A percentile compares a stretch with the other conserved stretches of the same genome.
phyloP scores from a whole-genome alignment of 768 basidiomycete species.

The Hypholoma sublateritium region DNA sequence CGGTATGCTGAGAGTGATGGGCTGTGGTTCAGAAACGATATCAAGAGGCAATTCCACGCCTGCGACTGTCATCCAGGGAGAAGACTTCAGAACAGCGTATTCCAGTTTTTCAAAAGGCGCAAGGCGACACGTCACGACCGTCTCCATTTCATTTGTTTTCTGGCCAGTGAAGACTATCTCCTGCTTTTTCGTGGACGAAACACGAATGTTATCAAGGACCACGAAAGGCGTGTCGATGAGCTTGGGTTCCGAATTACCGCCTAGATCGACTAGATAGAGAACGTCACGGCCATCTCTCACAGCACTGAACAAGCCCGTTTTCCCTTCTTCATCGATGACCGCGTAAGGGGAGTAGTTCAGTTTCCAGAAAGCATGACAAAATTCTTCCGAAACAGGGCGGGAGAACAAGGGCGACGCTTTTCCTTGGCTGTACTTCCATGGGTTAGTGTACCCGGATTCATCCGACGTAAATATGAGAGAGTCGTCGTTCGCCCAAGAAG shows the following conservation, averaged over 20 bases:
- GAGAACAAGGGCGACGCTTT: constrained; percentile 39
- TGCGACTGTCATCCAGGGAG: constrained; percentile 2
- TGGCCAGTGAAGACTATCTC: constrained; percentile 44
- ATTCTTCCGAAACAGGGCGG: constrained; percentile 50
- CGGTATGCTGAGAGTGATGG: constrained; percentile 42
- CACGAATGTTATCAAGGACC: constrained; percentile 34
- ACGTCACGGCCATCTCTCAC: constrained; percentile 39
- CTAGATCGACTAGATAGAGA: constrained; percentile 39
- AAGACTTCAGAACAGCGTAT: constrained; percentile 9
- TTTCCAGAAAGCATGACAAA: constrained; percentile 55
- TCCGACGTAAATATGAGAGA: constrained; percentile 66
- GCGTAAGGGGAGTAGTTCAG: constrained; percentile 51
- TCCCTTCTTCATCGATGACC: constrained; percentile 34
- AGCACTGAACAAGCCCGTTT: constrained; percentile 36
- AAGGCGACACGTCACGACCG: constrained; percentile 35
- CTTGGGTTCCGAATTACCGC: constrained; percentile 23
- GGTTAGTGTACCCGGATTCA: constrained; percentile 65
- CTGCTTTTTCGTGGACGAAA: constrained; percentile 26
- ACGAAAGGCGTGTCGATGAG: constrained; percentile 43
- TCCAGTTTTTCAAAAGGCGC: constrained; percentile 1
- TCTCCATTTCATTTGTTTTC: constrained; percentile 35
- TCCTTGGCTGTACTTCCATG: constrained; percentile 52
- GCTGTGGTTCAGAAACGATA: constrained; percentile 47
- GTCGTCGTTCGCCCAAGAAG: constrained; percentile 57
- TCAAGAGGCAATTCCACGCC: constrained; percentile 14